Conservation (phyloP, 1,284 basidiomycete species). For the Puccinia novopanici region DNA sequence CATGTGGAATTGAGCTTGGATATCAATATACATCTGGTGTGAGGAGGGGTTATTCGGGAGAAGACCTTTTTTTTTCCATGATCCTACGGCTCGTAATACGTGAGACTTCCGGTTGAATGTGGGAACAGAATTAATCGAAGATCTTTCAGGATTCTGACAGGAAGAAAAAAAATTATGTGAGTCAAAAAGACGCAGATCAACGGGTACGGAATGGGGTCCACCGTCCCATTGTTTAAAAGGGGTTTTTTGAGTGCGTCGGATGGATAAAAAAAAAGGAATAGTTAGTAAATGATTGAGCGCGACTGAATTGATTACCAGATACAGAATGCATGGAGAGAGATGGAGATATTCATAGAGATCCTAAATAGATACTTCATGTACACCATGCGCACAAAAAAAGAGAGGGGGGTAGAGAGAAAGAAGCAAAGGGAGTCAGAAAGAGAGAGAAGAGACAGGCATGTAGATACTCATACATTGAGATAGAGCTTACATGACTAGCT, state of each 20-base stretch:
- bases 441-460: slow-evolving; percentile 27
- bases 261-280: slow-evolving; percentile 21
- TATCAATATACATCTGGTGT: slow-evolving; percentile 26
- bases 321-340: slow-evolving; percentile 19
- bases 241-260: slow-evolving; percentile 29
- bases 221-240: slow-evolving; percentile 18
- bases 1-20: slow-evolving; percentile 14
- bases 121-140: slow-evolving; percentile 24
- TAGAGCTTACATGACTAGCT: slow-evolving; percentile 44
- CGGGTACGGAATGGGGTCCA: slow-evolving; percentile 25
- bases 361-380: slow-evolving; percentile 27
- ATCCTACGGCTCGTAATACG: slow-evolving; percentile 28
- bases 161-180: slow-evolving; percentile 40
- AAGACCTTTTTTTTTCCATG: slow-evolving; percentile 24
- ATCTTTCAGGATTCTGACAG: slow-evolving; percentile 33
- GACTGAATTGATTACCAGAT: slow-evolving; percentile 40
- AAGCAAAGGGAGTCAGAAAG: slow-evolving; percentile 18
- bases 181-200: slow-evolving; percentile 25
- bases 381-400: background rate
- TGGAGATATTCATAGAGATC: slow-evolving; percentile 18
- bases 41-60: slow-evolving; percentile 14
- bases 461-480: slow-evolving; percentile 29
- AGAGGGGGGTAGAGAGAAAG: background rate
- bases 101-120: slow-evolving; percentile 34
- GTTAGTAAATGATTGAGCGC: slow-evolving; percentile 23